Conservation (phyloP, 1,284 basidiomycete species). For the Trichosporon faecale region DNA sequence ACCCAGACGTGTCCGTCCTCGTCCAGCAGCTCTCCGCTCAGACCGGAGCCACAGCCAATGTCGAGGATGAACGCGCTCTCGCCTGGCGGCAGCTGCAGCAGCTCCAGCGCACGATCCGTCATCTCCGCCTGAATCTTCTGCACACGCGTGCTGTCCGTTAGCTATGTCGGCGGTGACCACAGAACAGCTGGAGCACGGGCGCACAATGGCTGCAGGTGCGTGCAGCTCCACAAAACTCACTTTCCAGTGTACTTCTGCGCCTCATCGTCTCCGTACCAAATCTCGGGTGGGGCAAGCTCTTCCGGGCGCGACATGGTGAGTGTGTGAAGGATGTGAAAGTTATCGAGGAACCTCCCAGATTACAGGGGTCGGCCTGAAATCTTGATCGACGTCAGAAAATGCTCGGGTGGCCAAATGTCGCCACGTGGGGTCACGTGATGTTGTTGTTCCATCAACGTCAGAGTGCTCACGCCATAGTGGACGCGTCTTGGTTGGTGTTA, state of each 20-base stretch:
- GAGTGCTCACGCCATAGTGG: neutral
- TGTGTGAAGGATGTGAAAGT: neutral
- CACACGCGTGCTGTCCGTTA: conserved; percentile 63
- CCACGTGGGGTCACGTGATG: neutral
- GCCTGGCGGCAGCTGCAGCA: conserved; percentile 73
- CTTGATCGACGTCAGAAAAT: conserved; percentile 10
- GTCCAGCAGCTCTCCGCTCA: conserved; percentile 95
- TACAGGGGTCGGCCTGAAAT: neutral
- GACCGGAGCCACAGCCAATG: conserved; percentile 95
- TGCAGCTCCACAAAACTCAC: conserved; percentile 55
- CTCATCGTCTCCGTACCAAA: conserved; percentile 95
- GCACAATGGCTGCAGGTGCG: neutral
- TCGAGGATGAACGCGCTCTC: conserved; percentile 83
- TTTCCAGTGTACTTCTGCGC: conserved; percentile 96
- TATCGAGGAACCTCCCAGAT: neutral
- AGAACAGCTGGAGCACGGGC: no score
- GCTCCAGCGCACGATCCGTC: conserved; percentile 92
- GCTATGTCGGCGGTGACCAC: no score
- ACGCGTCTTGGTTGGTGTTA: neutral
- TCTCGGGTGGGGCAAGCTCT: conserved; percentile 91
- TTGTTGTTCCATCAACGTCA: neutral
- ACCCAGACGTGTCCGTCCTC: conserved; percentile 89
- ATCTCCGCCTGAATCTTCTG: conserved; percentile 97
- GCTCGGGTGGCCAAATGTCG: neutral
- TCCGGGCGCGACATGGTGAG: conserved; percentile 86